Evolutionary conservation across 225 moss, liverwort and hornwort genomes (phyloP), one percentile per base, ranked within the genome.

Genomic region (Sphagnum contortum): DNA sequence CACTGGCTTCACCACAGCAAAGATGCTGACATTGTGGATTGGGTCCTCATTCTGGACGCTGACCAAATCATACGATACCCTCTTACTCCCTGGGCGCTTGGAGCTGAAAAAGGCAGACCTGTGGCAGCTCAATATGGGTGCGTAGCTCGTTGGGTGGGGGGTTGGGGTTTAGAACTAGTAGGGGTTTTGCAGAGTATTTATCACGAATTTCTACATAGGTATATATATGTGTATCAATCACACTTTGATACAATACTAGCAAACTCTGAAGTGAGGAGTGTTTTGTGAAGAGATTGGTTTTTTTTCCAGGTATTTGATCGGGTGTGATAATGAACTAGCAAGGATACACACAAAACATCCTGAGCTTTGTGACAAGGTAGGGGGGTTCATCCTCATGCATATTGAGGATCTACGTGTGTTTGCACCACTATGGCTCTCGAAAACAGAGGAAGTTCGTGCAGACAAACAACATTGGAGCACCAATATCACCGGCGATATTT

Each of bases 71-170:
- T 96, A 75, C 82, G 95, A 61, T 84, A 79, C 60, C 90, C 83
- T 0, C 81, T 96, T 57, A 92, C 92, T 67, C 92, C 95, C 47
- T 96, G 95, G 95, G 80, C 83, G 56, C 79, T 90, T 29, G 85
- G 85, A 76, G 90, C 85, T 50, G 75, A 87, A 69, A 87, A 77
- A 68, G 92, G 90, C n/a, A 85, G 73, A 67, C 92, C 92, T 50
- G 87, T 96, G 71, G 84, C 95, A 80, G 95, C 95, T 73, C 81
- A 81, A 73, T 90, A 96, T 68, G 95, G 88, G 95, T 92, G 72
- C 74, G 85, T 51, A 48, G 55, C 57, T 7, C 8, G 29, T 29
- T 29, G 29, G 29, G 29, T 0, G 29, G 29, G 29, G 29, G 29
- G 29, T 29, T 0, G 29, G 29, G 29, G 29, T 29, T 29, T 29